Evolutionary conservation across 257 asterid species (phyloP), one percentile per base, ranked within the genome.

Genomic region (Cruciata laevipes): DNA sequence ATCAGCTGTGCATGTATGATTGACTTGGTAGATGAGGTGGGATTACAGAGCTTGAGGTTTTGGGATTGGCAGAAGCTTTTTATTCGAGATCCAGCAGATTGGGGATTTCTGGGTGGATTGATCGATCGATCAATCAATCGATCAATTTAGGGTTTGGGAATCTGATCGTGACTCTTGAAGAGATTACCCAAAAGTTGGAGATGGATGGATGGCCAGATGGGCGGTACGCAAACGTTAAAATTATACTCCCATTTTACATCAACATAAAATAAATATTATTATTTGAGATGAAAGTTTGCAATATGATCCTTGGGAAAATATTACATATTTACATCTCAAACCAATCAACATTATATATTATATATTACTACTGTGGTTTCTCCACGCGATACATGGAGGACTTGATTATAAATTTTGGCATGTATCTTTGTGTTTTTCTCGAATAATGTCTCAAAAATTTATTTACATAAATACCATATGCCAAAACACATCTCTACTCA

Each of bases 91-190:
- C 68, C 31, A 51, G 21, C 35, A 7, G 11, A 51, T 35, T 65
- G 65, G 51, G 75, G 10, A 12, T 70, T 35, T 65, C 51, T 47
- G 55, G 55, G 7, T 3, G 17, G 4, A 33, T 32, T 32, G 66
- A 53, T 63, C 58, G 64, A 65, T 63, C 65, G 64, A 65, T 53
- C 71, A n/a, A 53, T 63, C 58, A 57, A 65, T 63, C 65, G 64
- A 65, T 53, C 71, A n/a, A n/a, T 32, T 38, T 62, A 67, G 77
- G 69, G 69, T 49, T 67, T 31, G 72, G 31, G 11, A 33, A 12
- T 49, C 55, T 25, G 52, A 17, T 23, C 3, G 42, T 44, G 35
- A 53, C 21, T 25, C 33, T 17, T 7, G 16, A 11, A 44, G 58
- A 66, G 61, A 31, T 30, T 9, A 23, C 62, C 67, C 76, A 47